A percentile compares a stretch with the other conserved stretches of the same genome.
These are phyloP conservation scores for Hymenoscyphus infarciens DNA, from an alignment of 2,329 filamentous ascomycete genomes.

Conservation along the genomic window DNA sequence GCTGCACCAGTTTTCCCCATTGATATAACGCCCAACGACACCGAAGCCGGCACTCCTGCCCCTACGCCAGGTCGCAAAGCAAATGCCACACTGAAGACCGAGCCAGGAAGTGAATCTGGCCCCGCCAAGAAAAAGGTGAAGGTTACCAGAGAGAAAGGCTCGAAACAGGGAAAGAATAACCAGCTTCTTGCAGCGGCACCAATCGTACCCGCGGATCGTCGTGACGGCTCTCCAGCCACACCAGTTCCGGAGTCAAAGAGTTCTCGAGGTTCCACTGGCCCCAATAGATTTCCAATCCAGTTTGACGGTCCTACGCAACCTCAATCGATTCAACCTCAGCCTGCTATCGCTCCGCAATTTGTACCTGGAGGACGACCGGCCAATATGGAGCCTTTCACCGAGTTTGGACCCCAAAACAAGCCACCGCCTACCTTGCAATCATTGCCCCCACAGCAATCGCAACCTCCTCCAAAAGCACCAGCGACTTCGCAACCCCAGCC, in stretches of 20 bases:
- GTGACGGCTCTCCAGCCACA: conserved; percentile 26
- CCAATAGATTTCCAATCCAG: conserved; percentile 25
- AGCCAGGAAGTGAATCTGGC: conserved; percentile 37
- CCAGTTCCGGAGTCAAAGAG: conserved; percentile 24
- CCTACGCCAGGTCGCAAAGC: conserved; percentile 54
- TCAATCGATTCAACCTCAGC: conserved; percentile 16
- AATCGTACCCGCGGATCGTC: conserved; percentile 29
- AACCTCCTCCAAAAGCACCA: background rate
- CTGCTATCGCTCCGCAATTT: conserved; percentile 23
- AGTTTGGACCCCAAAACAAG: conserved; percentile 21
- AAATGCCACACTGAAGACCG: conserved; percentile 43
- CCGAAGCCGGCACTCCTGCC: conserved; percentile 54
- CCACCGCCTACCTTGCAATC: background rate
- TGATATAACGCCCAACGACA: conserved; percentile 55
- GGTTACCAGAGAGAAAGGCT: conserved; percentile 29
- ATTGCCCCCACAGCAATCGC: conserved; percentile 9
- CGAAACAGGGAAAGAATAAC: conserved; percentile 34
- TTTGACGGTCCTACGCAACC: conserved; percentile 23
- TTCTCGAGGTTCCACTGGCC: conserved; percentile 17
- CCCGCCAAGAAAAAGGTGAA: conserved; percentile 39
- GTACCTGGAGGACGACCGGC: conserved; percentile 24
- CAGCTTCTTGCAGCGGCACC: conserved; percentile 23
- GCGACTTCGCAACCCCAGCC: conserved; percentile 15
- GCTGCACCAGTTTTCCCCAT: conserved; percentile 67
- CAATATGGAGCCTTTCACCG: conserved; percentile 17